Evolutionary conservation across 2,329 filamentous ascomycete species (phyloP).

Genomic region (Myriosclerotinia scirpicola): DNA sequence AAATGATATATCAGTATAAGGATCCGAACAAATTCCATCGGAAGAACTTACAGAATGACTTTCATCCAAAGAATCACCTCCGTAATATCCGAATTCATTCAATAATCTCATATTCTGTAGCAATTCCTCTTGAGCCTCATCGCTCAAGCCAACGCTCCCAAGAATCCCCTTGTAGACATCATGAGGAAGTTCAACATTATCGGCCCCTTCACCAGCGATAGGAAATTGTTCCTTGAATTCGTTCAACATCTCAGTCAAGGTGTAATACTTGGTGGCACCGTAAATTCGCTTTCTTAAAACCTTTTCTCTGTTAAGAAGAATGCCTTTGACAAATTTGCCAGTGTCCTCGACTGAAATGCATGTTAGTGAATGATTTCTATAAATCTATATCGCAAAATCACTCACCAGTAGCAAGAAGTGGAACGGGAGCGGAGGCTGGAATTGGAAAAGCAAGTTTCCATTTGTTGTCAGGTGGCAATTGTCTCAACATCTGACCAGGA

Average conservation of each 20-base stretch:
- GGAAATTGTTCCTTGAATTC: constrained; percentile 45
- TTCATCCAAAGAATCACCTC: constrained; percentile 46
- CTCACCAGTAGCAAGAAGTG: constrained; percentile 39
- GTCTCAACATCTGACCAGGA: constrained; percentile 33
- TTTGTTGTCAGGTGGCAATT: constrained; percentile 37
- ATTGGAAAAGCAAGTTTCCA: constrained; percentile 37
- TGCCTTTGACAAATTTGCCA: constrained; percentile 41
- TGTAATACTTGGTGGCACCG: constrained; percentile 47
- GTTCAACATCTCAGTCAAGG: constrained; percentile 44
- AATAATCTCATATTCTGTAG: constrained; percentile 55
- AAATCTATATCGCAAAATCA: background rate
- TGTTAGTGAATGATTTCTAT: background rate
- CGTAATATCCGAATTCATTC: constrained; percentile 54
- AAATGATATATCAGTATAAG: constrained; percentile 24
- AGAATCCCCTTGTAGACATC: constrained; percentile 46
- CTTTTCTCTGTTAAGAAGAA: constrained; percentile 40
- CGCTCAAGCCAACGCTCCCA: constrained; percentile 42
- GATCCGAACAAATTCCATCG: background rate
- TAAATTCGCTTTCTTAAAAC: constrained; percentile 47
- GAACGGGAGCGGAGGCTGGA: constrained; percentile 39
- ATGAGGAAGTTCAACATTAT: constrained; percentile 42
- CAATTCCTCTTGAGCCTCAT: constrained; percentile 49
- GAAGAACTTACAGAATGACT: constrained; percentile 40
- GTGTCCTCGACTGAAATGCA: constrained; percentile 36
- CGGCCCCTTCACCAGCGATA: constrained; percentile 44